These are phyloP conservation scores for Encephalitozoon cuniculi DNA, from an alignment of 371 early-diverging fungal species.

Conservation along the genomic window DNA sequence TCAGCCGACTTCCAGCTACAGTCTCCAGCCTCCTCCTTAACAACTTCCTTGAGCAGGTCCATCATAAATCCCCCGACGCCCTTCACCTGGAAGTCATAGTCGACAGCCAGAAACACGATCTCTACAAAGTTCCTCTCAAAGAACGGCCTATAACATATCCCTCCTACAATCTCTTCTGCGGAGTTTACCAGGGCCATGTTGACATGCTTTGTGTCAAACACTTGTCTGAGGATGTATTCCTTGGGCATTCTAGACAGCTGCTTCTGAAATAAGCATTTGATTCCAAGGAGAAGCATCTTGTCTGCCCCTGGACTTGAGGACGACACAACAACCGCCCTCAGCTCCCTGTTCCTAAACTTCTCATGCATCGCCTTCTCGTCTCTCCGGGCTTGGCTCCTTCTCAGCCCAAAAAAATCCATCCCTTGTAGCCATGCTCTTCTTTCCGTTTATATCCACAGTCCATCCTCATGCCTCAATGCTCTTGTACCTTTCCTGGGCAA, in stretches of 20 bases:
- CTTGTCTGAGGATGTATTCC: constrained; percentile 89
- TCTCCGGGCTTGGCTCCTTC: neutral
- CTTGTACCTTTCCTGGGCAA: neutral
- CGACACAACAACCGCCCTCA: constrained; percentile 17
- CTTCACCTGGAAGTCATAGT: constrained; percentile 82
- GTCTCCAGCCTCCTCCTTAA: constrained; percentile 43
- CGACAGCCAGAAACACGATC: constrained; percentile 95
- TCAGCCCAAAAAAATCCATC: neutral
- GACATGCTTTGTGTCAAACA: constrained; percentile 72
- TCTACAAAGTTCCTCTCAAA: constrained; percentile 80
- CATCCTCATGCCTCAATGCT: neutral
- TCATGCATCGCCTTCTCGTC: constrained; percentile 7
- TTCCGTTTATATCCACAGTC: neutral
- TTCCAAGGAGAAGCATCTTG: constrained; percentile 65
- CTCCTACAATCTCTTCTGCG: constrained; percentile 70
- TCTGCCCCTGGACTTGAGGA: constrained; percentile 1
- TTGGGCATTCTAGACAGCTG: constrained; percentile 99
- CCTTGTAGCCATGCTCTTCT: neutral
- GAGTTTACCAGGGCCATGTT: constrained; percentile 32
- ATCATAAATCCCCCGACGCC: constrained; percentile 62
- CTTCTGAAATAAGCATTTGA: constrained; percentile 87
- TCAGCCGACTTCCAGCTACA: neutral
- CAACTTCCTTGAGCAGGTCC: constrained; percentile 56
- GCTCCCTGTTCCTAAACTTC: constrained; percentile 14
- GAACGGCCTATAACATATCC: constrained; percentile 87